Conservation (phyloP, 2,329 filamentous ascomycete species). For the Arachnomyces sp. region DNA sequence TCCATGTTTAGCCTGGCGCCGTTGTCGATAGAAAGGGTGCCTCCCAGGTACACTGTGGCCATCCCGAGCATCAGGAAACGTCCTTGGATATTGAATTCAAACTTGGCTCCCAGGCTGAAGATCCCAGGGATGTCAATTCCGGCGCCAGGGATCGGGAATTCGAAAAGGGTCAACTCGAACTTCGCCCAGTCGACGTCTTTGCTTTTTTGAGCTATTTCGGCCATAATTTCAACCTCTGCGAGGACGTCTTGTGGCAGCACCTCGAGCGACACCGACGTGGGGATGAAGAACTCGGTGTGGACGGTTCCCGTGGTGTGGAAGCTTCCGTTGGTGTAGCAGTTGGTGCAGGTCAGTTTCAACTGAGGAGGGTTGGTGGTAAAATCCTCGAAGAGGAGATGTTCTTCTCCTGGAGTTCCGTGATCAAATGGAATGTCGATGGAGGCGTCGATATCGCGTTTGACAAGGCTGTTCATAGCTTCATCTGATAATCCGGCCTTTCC, state of each 20-base stretch:
- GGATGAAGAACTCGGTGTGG: constrained; percentile 6
- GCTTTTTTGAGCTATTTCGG: constrained; percentile 1
- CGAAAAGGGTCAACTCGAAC: constrained; percentile 6
- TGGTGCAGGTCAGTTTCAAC: constrained; percentile 14
- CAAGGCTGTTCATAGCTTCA: constrained; percentile 5
- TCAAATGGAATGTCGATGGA: constrained; percentile 10
- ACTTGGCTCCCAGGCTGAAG: constrained; percentile 15
- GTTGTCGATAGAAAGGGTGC: constrained; percentile 13
- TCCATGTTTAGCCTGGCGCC: constrained; percentile 12
- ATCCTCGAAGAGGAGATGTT: not conserved
- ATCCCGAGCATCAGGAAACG: constrained; percentile 11
- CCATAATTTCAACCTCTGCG: constrained; percentile 10
- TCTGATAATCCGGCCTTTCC: constrained; percentile 6
- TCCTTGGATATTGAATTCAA: constrained; percentile 15
- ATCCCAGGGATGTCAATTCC: constrained; percentile 15
- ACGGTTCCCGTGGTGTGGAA: constrained; percentile 13
- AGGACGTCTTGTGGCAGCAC: constrained; percentile 11
- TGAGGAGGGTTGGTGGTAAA: not conserved
- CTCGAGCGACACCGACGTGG: constrained; percentile 7
- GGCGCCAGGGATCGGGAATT: constrained; percentile 12
- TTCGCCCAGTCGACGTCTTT: constrained; percentile 1
- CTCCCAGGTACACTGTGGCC: constrained; percentile 15
- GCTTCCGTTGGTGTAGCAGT: constrained; percentile 16
- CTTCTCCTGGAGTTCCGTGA: constrained; percentile 8
- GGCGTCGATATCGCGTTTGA: constrained; percentile 5